phyloP scores from a whole-genome alignment of 768 basidiomycete genomes.

The Rhodocollybia butyracea region DNA sequence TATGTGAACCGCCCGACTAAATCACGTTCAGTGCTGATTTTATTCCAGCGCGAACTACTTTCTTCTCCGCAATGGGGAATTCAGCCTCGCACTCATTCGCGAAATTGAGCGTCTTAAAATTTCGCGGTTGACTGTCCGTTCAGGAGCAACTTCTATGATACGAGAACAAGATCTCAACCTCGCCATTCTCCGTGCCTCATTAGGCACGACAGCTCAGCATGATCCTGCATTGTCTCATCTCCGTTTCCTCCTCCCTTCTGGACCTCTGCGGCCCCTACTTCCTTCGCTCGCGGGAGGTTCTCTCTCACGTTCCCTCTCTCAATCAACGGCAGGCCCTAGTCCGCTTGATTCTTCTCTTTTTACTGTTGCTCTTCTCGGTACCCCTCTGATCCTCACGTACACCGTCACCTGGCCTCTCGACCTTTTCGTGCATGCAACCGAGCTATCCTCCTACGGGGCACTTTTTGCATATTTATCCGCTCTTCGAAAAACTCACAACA shows the following conservation, averaged over 20 bases:
- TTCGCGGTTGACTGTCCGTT: conserved; percentile 67
- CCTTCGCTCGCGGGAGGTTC: conserved; percentile 56
- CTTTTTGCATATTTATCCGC: conserved; percentile 84
- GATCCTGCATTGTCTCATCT: conserved; percentile 74
- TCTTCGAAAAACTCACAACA: conserved; percentile 78
- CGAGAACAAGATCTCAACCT: conserved; percentile 89
- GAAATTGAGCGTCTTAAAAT: conserved; percentile 84
- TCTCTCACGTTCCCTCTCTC: conserved; percentile 31
- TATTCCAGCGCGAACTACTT: conserved; percentile 79
- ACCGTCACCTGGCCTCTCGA: conserved; percentile 84
- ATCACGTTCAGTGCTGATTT: conserved; percentile 15
- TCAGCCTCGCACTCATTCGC: conserved; percentile 76
- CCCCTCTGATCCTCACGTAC: conserved; percentile 68
- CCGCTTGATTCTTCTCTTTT: conserved; percentile 48
- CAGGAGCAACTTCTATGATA: conserved; percentile 71
- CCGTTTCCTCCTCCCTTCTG: conserved; percentile 74
- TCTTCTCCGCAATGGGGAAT: conserved; percentile 85
- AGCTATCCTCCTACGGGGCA: conserved; percentile 69
- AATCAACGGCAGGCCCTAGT: conserved; percentile 25
- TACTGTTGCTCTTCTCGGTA: conserved; percentile 76
- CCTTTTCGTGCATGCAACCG: conserved; percentile 77
- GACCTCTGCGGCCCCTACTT: conserved; percentile 77
- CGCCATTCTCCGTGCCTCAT: conserved; percentile 80
- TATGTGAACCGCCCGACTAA: conserved; percentile 32
- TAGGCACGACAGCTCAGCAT: conserved; percentile 86